phyloP scores from a whole-genome alignment of 306 rosid species.

The Luffa acutangula region DNA sequence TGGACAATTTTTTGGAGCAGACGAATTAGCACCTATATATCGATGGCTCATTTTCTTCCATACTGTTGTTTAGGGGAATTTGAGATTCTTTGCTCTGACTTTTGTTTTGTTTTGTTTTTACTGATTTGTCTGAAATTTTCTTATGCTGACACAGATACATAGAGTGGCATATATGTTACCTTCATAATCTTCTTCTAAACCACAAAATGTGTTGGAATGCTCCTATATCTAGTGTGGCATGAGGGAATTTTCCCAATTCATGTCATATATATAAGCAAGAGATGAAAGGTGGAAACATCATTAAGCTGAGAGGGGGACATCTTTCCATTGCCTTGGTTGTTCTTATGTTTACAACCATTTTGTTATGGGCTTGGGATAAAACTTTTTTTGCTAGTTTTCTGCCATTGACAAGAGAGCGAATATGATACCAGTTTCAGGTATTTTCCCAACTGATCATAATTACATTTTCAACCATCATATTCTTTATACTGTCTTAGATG shows the following conservation, averaged over 20 bases:
- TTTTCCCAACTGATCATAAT: background rate
- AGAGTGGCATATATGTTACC: background rate
- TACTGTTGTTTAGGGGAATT: background rate
- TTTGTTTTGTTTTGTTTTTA: background rate
- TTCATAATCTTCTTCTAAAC: background rate
- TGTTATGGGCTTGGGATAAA: constrained; percentile 65
- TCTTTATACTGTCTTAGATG: background rate
- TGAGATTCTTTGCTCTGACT: background rate
- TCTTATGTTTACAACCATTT: constrained; percentile 33
- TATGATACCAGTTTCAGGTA: constrained; percentile 43
- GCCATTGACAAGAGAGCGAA: constrained; percentile 31
- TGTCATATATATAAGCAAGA: constrained; percentile 5
- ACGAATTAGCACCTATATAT: background rate
- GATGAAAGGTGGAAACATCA: constrained; percentile 54
- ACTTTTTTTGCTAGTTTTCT: constrained; percentile 41
- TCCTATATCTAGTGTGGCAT: background rate
- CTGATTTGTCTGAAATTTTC: background rate
- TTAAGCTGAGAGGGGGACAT: constrained; percentile 36
- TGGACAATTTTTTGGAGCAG: background rate
- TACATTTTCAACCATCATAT: background rate
- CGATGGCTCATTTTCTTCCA: background rate
- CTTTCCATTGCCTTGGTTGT: constrained; percentile 40
- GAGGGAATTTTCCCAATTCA: background rate
- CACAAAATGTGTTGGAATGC: background rate
- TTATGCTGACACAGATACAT: background rate